Conservation (phyloP, 768 basidiomycete genomes). For the Russula ochroleuca region DNA sequence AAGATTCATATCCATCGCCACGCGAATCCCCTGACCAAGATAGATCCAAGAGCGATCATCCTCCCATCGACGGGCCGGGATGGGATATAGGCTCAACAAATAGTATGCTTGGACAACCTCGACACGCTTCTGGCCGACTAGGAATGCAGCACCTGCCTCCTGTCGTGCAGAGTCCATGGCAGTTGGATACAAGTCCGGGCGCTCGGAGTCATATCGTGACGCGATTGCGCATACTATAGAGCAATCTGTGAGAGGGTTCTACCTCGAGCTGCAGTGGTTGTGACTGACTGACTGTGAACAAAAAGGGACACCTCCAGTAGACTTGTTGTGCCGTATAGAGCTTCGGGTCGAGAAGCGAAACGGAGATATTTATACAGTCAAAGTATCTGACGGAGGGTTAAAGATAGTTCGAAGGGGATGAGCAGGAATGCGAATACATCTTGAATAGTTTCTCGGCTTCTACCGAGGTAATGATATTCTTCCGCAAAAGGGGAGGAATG, state of each 20-base stretch:
- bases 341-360: slow-evolving; percentile 77
- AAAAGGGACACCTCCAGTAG: slow-evolving; percentile 80
- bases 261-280: background rate
- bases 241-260: background rate
- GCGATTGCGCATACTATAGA: slow-evolving; percentile 78
- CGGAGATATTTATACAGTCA: slow-evolving; percentile 70
- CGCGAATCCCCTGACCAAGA: slow-evolving; percentile 81
- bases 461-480: slow-evolving; percentile 26
- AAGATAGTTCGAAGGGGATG: background rate
- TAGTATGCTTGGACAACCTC: slow-evolving; percentile 85
- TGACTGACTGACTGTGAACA: slow-evolving; percentile 84
- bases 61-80: slow-evolving; percentile 76
- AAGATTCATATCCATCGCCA: slow-evolving; percentile 86
- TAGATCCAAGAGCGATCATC: slow-evolving; percentile 89
- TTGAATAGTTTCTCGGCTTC: slow-evolving; percentile 28
- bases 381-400: slow-evolving; percentile 38
- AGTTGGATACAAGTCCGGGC: slow-evolving; percentile 66
- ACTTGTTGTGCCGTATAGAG: slow-evolving; percentile 83
- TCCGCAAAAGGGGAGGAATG: slow-evolving; percentile 22
- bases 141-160: slow-evolving; percentile 70
- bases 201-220: slow-evolving; percentile 66
- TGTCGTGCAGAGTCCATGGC: slow-evolving; percentile 71
- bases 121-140: slow-evolving; percentile 71
- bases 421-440: slow-evolving; percentile 18
- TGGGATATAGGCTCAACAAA: slow-evolving; percentile 67